Percentiles rank a stretch among this genome's conserved stretches.
Conservation (phyloP, 176 grass and related monocot species). For the Oryza australiensis region DNA sequence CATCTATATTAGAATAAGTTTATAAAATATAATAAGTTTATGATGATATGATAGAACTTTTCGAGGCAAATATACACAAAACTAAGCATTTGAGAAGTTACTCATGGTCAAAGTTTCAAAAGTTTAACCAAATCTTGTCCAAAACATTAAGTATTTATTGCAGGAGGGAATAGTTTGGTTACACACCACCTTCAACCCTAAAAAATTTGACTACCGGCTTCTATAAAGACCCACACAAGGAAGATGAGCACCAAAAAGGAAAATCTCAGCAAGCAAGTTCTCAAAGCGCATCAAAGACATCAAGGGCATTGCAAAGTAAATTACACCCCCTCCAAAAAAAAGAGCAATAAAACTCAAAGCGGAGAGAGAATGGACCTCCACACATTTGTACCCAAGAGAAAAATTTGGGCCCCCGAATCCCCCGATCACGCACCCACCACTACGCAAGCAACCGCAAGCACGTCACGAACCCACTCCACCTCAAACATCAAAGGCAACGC, state of each 20-base stretch:
- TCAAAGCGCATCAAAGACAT: too few relatives aligned
- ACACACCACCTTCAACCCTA: not conserved
- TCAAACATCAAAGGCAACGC: not conserved
- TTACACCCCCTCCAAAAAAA: not conserved
- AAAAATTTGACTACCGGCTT: not conserved
- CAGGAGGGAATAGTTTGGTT: not conserved
- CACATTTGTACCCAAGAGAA: not conserved
- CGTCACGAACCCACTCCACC: not conserved
- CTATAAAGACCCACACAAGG: not conserved
- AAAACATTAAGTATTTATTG: too few relatives aligned
- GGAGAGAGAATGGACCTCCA: not conserved
- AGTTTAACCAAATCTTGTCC: too few relatives aligned
- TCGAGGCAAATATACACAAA: too few relatives aligned
- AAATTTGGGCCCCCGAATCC: not conserved
- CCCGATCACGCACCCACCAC: not conserved
- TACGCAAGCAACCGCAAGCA: not conserved
- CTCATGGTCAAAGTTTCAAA: too few relatives aligned
- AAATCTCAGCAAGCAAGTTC: not conserved
- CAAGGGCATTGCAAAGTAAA: not conserved
- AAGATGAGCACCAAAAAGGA: not conserved
- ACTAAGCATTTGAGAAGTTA: too few relatives aligned
- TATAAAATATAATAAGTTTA: too few relatives aligned
- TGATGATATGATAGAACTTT: too few relatives aligned
- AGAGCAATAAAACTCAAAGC: not conserved
- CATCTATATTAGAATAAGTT: too few relatives aligned